Base-by-base conservation (phyloP, 305 asterid genomes). In the Ajuga reptans region DNA sequence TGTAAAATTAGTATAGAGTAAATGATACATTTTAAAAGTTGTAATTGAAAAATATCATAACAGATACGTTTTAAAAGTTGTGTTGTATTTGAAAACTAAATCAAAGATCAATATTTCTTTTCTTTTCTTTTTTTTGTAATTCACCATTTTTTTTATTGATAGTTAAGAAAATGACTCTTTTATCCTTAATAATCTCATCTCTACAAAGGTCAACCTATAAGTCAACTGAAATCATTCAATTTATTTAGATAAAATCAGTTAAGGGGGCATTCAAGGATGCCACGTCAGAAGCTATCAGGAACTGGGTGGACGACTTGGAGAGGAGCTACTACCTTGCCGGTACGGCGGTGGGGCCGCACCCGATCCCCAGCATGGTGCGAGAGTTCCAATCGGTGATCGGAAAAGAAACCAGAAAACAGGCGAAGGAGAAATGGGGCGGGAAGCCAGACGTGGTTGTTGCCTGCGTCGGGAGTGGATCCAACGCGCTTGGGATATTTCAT, bases 391-490 rank as follows among this genome's bases (percentile, higher is more conserved):
- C 96, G 0, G 59, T 87, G 1, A 87, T 91, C 31, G 96, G 94
- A 9, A 89, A 81, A 67, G 96, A 92, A 69, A 89, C 92, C 0
- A 79, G 96, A 43, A 84, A 77, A 54, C 95, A 88, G 64, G 90
- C 88, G 0, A 49, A 71, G 75, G 84, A 84, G 46, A 89, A 85
- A 58, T 92, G 96, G 96, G 88, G 91, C 14, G 91, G 93, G n/a
- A 79, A 82, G 77, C 98, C 98, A 3, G 90, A 89, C 43, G 92
- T 89, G 5, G n/a, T 89, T 18, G 80, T 89, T 2, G 96, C 95
- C 0, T 87, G 96, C 51, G 89, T 92, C 0, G 96, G 96, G 18
- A 84, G 87, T 9, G 98, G 95, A 0, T 87, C 91, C 0, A 92
- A 92, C 47, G 98, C 96, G 0, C 56, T 89, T 2, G 96, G 96